phyloP scores from a whole-genome alignment of 352 stramenopile genomes.

The Phytophthora ohioensis region DNA sequence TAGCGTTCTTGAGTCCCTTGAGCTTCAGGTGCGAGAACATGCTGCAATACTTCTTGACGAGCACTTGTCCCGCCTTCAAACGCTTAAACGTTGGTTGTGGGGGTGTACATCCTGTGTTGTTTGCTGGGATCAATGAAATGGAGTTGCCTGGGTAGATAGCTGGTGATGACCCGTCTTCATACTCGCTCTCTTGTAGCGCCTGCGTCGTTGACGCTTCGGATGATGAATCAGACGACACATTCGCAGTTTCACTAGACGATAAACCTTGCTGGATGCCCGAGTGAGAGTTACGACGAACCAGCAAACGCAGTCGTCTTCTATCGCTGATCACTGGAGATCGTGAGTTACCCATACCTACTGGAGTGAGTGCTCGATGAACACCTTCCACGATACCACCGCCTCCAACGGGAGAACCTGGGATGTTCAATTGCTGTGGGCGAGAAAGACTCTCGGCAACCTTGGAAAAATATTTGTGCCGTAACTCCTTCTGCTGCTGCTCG shows the following conservation, averaged over 20 bases:
- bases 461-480: slow-evolving; percentile 80
- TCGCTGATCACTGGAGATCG: slow-evolving; percentile 26
- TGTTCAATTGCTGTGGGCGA: slow-evolving; percentile 44
- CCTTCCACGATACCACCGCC: slow-evolving; percentile 25
- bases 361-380: slow-evolving; percentile 45
- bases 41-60: slow-evolving; percentile 86
- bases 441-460: slow-evolving; percentile 75
- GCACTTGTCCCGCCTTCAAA: slow-evolving; percentile 72
- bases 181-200: slow-evolving; percentile 34
- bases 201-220: slow-evolving; percentile 45
- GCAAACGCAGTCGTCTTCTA: not conserved
- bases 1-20: slow-evolving; percentile 60
- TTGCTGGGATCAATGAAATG: slow-evolving; percentile 12
- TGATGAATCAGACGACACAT: slow-evolving; percentile 32
- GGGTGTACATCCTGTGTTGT: slow-evolving; percentile 7
- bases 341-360: slow-evolving; percentile 24
- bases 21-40: slow-evolving; percentile 82
- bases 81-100: slow-evolving; percentile 52
- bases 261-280: slow-evolving; percentile 26
- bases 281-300: slow-evolving; percentile 38
- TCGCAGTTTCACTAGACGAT: slow-evolving; percentile 6
- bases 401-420: slow-evolving; percentile 17
- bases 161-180: slow-evolving; percentile 23
- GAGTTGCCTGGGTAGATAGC: slow-evolving; percentile 9
- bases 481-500: slow-evolving; percentile 77